Evolutionary conservation across 345 rosid genomes (phyloP).

Genomic region (Brassica cretica): DNA sequence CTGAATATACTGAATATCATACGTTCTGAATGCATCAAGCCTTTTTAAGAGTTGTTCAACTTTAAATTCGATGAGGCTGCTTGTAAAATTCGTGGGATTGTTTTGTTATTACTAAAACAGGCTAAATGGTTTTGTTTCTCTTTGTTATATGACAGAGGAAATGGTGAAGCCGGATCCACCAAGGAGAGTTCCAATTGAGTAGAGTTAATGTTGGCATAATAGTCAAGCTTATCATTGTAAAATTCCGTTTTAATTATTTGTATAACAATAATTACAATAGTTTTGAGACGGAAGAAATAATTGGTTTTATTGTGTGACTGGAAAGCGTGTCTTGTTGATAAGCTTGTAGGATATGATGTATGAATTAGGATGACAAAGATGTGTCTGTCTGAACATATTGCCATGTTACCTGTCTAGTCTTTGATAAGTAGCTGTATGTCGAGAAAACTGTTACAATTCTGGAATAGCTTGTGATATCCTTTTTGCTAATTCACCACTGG

Average conservation of each 20-base stretch:
- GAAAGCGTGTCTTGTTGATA: constrained; percentile 25
- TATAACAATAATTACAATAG: background rate
- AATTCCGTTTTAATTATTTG: background rate
- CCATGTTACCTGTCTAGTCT: constrained; percentile 36
- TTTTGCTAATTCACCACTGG: background rate
- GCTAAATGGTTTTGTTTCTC: background rate
- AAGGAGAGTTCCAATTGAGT: constrained; percentile 26
- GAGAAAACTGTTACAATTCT: constrained; percentile 3
- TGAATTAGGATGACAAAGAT: constrained; percentile 34
- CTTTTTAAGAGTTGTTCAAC: background rate
- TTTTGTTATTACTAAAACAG: background rate
- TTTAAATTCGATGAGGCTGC: constrained; percentile 6
- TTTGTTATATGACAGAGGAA: constrained; percentile 9
- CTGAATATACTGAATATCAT: background rate
- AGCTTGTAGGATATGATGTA: constrained; percentile 36
- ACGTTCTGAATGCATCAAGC: background rate
- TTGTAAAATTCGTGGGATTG: background rate
- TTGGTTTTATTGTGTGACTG: constrained; percentile 17
- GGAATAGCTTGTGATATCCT: background rate
- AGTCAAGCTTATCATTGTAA: constrained; percentile 4
- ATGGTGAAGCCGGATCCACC: constrained; percentile 17
- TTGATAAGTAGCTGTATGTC: constrained; percentile 19
- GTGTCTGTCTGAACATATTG: constrained; percentile 22
- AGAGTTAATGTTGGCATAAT: background rate
- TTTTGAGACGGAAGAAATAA: constrained; percentile 8